Conservation (phyloP, 805 yeast species). For the Wickerhamomyces bovis region DNA sequence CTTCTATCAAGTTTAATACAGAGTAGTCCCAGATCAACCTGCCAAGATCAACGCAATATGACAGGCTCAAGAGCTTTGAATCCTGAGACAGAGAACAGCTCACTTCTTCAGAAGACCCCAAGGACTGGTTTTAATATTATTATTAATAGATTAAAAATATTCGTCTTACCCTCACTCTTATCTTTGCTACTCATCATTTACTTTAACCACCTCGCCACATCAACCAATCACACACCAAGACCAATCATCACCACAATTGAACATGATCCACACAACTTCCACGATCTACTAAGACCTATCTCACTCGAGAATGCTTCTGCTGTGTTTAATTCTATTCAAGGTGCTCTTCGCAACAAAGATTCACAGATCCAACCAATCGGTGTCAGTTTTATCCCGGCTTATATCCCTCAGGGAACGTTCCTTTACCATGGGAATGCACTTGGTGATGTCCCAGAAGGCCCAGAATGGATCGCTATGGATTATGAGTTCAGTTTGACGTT, state of each 20-base stretch:
- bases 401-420: slow-evolving; percentile 51
- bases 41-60: background rate
- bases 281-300: slow-evolving; percentile 14
- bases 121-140: background rate
- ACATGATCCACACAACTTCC: background rate
- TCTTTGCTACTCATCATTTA: background rate
- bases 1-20: too few species aligned
- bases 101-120: background rate
- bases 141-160: too few species aligned
- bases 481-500: slow-evolving; percentile 53
- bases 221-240: background rate
- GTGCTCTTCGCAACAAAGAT: slow-evolving; percentile 46
- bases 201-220: background rate
- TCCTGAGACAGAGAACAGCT: background rate
- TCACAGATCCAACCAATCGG: slow-evolving; percentile 51
- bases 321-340: slow-evolving; percentile 47
- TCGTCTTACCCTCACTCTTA: background rate
- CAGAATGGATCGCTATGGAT: slow-evolving; percentile 64
- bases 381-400: slow-evolving; percentile 54
- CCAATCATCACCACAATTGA: background rate
- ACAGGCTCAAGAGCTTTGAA: background rate
- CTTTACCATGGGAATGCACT: slow-evolving; percentile 46
- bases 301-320: slow-evolving; percentile 47
- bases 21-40: background rate
- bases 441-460: slow-evolving; percentile 36